A percentile compares a stretch with the other conserved stretches of the same genome.
Conservation (phyloP, 768 basidiomycete species). For the Amanita rimosa region DNA sequence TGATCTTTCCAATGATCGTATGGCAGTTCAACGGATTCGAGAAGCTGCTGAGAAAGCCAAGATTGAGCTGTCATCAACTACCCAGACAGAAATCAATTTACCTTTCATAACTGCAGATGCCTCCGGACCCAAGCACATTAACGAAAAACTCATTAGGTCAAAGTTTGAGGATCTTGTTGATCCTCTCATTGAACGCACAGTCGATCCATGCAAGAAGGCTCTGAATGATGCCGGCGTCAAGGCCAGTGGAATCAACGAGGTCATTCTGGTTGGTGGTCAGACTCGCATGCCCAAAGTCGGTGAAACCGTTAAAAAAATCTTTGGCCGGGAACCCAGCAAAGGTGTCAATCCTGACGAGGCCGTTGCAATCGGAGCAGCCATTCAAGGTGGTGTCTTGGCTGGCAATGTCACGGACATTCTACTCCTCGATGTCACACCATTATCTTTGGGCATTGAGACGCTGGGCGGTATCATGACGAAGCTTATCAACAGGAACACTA, state of each 20-base stretch:
- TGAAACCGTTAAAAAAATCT: slow-evolving; percentile 88
- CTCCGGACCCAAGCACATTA: slow-evolving; percentile 94
- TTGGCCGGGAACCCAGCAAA: slow-evolving; percentile 95
- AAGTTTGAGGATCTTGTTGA: slow-evolving; percentile 85
- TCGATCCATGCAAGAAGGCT: slow-evolving; percentile 97
- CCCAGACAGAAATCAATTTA: slow-evolving; percentile 94
- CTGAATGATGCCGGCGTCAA: slow-evolving; percentile 90
- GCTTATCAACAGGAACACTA: slow-evolving; percentile 95
- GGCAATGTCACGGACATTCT: slow-evolving; percentile 95
- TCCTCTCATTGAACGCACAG: slow-evolving; percentile 75
- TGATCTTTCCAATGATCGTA: slow-evolving; percentile 75
- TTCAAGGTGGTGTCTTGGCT: slow-evolving; percentile 96
- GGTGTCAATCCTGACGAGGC: slow-evolving; percentile 99
- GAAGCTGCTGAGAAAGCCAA: slow-evolving; percentile 99
- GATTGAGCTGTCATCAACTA: slow-evolving; percentile 91
- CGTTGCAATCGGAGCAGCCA: slow-evolving; percentile 95
- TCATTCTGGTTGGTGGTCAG: slow-evolving; percentile 98
- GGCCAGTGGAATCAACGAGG: slow-evolving; percentile 86
- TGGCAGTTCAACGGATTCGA: slow-evolving; percentile 98
- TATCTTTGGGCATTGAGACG: slow-evolving; percentile 96
- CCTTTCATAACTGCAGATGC: slow-evolving; percentile 98
- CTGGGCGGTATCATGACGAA: slow-evolving; percentile 99
- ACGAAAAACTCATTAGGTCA: slow-evolving; percentile 77
- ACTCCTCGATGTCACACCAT: slow-evolving; percentile 89
- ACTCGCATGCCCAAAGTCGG: slow-evolving; percentile 93